These are phyloP conservation scores for Diaporthe citriasiana DNA, from an alignment of 2,329 filamentous ascomycete species.

Conservation along the genomic window DNA sequence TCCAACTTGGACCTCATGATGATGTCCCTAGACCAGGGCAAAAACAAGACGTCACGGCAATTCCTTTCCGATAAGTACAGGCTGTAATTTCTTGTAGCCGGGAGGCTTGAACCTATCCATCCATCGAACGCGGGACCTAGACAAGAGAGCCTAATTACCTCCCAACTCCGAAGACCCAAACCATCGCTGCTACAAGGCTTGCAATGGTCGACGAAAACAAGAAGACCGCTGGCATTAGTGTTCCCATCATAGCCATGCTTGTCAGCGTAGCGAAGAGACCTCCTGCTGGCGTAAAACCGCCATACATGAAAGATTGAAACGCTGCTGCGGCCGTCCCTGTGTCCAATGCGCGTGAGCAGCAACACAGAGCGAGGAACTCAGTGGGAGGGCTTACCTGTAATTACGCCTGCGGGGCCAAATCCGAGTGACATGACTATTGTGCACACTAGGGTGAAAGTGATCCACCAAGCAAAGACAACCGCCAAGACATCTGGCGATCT, in stretches of 20 bases:
- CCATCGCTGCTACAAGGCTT: conserved; percentile 34
- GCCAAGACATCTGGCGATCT: conserved; percentile 24
- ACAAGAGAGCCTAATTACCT: not conserved
- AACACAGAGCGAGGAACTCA: not conserved
- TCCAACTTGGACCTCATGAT: not conserved
- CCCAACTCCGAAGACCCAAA: conserved; percentile 34
- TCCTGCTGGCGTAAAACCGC: conserved; percentile 44
- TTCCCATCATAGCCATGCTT: conserved; percentile 45
- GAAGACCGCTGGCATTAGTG: conserved; percentile 33
- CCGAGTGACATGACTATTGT: conserved; percentile 21
- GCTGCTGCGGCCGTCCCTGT: conserved; percentile 23
- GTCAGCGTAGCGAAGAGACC: conserved; percentile 46
- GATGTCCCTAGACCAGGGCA: not conserved
- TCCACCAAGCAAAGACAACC: conserved; percentile 18
- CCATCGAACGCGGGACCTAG: not conserved
- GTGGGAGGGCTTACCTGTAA: conserved; percentile 11
- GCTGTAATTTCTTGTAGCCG: not conserved
- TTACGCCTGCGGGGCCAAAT: not conserved
- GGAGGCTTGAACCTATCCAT: not conserved
- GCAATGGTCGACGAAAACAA: conserved; percentile 17
- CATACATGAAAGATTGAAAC: conserved; percentile 45
- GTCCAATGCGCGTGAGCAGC: not conserved
- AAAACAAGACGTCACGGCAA: not conserved
- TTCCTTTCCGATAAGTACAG: not conserved
- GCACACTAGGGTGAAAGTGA: conserved; percentile 25